These are phyloP conservation scores for Biscogniauxia marginata DNA, from an alignment of 2,329 filamentous ascomycete genomes.

Conservation along the genomic window DNA sequence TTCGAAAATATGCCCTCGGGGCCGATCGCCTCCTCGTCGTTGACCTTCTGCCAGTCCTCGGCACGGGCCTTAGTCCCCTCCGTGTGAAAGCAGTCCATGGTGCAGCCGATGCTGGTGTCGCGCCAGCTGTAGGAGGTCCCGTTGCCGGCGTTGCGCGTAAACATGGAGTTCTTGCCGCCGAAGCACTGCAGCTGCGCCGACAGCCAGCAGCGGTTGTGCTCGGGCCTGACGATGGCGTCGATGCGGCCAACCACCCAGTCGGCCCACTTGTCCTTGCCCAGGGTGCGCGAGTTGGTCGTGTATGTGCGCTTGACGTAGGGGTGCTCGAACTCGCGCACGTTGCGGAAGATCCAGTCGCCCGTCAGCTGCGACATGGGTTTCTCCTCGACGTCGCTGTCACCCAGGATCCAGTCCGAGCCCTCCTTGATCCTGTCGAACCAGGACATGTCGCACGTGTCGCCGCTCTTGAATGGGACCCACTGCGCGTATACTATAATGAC, in stretches of 20 bases:
- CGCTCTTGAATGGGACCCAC: conserved; percentile 41
- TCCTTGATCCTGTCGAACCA: conserved; percentile 33
- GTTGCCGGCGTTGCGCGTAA: conserved; percentile 40
- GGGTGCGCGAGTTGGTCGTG: conserved; percentile 40
- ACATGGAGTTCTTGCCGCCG: conserved; percentile 44
- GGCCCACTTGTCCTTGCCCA: conserved; percentile 40
- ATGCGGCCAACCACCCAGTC: conserved; percentile 37
- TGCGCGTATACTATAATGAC: conserved; percentile 48
- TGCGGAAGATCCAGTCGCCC: conserved; percentile 45
- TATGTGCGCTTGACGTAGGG: conserved; percentile 50
- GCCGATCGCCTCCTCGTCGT: conserved; percentile 34
- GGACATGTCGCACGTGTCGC: conserved; percentile 35
- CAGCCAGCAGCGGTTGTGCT: conserved; percentile 41
- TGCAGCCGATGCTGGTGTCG: conserved; percentile 40
- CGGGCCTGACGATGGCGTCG: conserved; percentile 35
- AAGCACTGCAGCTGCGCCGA: conserved; percentile 45
- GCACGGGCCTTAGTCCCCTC: conserved; percentile 34
- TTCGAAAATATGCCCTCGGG: conserved; percentile 38
- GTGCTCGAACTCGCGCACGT: conserved; percentile 45
- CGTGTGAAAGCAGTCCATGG: conserved; percentile 46
- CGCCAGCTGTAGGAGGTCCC: conserved; percentile 49
- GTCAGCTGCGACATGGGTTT: conserved; percentile 47
- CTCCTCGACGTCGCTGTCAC: conserved; percentile 33
- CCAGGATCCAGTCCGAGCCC: conserved; percentile 40
- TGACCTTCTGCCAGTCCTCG: conserved; percentile 41